Percentiles rank a stretch among this genome's conserved stretches.
These are phyloP conservation scores for Fusarium sp. DNA, from an alignment of 2,329 filamentous ascomycete genomes.

Conservation along the genomic window DNA sequence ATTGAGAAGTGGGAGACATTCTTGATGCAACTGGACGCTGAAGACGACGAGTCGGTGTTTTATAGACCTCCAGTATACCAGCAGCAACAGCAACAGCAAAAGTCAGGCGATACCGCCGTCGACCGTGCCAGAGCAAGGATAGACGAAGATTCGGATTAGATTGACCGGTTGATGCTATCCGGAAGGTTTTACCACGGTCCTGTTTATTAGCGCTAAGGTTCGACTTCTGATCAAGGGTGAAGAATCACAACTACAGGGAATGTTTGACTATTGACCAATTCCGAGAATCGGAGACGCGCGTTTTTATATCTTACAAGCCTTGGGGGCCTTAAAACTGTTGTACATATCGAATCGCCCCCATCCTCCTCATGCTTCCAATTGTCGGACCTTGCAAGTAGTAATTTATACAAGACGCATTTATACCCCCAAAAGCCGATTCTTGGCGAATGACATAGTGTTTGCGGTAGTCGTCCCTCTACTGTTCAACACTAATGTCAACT, in stretches of 20 bases:
- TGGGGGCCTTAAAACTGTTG: conserved; percentile 52
- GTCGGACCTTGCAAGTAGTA: conserved; percentile 32
- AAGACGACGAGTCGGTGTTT: conserved; percentile 84
- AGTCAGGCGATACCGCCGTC: conserved; percentile 70
- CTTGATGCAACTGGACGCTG: conserved; percentile 93
- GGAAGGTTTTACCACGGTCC: conserved; percentile 32
- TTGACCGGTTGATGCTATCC: conserved; percentile 8
- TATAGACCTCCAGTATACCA: conserved; percentile 75
- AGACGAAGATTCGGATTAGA: conserved; percentile 72
- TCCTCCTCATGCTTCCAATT: conserved; percentile 38
- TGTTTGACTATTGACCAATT: conserved; percentile 42
- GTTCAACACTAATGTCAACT: conserved; percentile 9
- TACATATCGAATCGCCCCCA: conserved; percentile 53
- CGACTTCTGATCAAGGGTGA: conserved; percentile 17
- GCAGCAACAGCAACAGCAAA: conserved; percentile 63
- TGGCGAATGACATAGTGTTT: background rate
- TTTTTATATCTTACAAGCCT: conserved; percentile 57
- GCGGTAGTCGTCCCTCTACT: conserved; percentile 2
- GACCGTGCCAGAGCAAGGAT: conserved; percentile 72
- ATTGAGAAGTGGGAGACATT: conserved; percentile 99
- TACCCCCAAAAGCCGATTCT: conserved; percentile 7
- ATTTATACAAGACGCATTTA: conserved; percentile 44
- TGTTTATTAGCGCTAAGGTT: conserved; percentile 25
- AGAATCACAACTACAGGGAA: conserved; percentile 27
- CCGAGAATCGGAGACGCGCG: conserved; percentile 48